Evolutionary conservation across 1,284 basidiomycete species (phyloP).

Genomic region (Cryptococcus maquisensis): DNA sequence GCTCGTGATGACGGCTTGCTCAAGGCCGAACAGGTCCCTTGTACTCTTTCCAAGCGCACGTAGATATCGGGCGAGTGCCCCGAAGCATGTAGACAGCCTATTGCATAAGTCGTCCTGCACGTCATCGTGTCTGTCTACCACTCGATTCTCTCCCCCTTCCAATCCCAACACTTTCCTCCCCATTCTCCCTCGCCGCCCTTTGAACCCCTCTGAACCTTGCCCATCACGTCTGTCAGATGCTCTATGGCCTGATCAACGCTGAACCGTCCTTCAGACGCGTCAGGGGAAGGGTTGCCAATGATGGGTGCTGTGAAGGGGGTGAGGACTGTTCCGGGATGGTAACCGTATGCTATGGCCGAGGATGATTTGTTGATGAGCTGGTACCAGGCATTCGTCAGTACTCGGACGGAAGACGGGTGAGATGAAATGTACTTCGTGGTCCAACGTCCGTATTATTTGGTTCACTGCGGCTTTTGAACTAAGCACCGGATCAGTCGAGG

Average conservation of each 20-base stretch:
- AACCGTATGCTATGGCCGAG: slow-evolving; percentile 49
- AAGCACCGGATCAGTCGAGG: background rate
- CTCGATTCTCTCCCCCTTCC: slow-evolving; percentile 58
- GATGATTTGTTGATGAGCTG: slow-evolving; percentile 26
- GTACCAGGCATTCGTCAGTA: background rate
- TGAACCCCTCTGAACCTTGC: slow-evolving; percentile 26
- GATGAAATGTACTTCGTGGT: slow-evolving; percentile 55
- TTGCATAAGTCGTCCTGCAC: background rate
- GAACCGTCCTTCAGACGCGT: slow-evolving; percentile 53
- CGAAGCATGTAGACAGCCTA: too few relatives aligned
- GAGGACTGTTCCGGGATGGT: slow-evolving; percentile 47
- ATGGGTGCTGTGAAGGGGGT: slow-evolving; percentile 39
- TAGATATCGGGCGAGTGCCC: too few relatives aligned
- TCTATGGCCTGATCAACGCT: slow-evolving; percentile 60
- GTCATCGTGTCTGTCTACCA: slow-evolving; percentile 33
- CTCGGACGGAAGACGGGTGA: background rate
- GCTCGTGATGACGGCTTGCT: background rate
- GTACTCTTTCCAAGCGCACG: too few relatives aligned
- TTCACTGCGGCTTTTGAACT: slow-evolving; percentile 69
- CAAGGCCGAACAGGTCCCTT: too few relatives aligned
- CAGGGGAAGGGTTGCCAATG: slow-evolving; percentile 32
- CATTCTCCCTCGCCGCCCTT: slow-evolving; percentile 46
- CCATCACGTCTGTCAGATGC: slow-evolving; percentile 59
- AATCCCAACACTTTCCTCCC: slow-evolving; percentile 66
- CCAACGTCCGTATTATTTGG: slow-evolving; percentile 65